Evolutionary conservation across 805 yeast species (phyloP).

Genomic region (Candida tibetensis): DNA sequence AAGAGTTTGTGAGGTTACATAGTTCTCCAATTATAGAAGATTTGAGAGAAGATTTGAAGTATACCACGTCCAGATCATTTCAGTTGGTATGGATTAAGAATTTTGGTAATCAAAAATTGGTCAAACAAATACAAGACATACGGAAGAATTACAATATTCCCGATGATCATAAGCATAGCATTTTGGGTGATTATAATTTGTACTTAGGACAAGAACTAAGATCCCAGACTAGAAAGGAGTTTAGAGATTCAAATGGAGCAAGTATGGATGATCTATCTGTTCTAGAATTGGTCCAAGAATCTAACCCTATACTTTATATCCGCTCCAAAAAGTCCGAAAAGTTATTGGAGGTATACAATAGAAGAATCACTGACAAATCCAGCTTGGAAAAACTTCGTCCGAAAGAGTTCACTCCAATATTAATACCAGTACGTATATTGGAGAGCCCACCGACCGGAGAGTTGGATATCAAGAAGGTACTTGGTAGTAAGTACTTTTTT

Average conservation of each 20-base stretch:
- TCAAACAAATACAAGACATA: constrained; percentile 4
- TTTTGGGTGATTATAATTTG: constrained; percentile 9
- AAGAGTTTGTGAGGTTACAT: constrained; percentile 37
- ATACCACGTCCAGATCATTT: constrained; percentile 20
- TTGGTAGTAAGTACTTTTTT: constrained; percentile 35
- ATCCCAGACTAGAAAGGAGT: constrained; percentile 3
- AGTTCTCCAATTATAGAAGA: constrained; percentile 22
- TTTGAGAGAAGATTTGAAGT: constrained; percentile 25
- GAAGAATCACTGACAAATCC: background rate
- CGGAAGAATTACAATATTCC: constrained; percentile 11
- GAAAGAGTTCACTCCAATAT: constrained; percentile 13
- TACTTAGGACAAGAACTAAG: constrained; percentile 14
- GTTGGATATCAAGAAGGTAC: constrained; percentile 30
- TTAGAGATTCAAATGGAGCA: constrained; percentile 1
- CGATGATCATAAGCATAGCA: background rate
- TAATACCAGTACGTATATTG: constrained; percentile 29
- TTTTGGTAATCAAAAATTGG: constrained; percentile 9
- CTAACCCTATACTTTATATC: constrained; percentile 24
- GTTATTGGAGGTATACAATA: constrained; percentile 2
- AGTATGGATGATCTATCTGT: constrained; percentile 5
- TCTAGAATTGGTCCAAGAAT: constrained; percentile 14
- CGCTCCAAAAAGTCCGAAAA: constrained; percentile 4
- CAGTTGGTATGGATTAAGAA: constrained; percentile 35
- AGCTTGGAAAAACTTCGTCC: background rate
- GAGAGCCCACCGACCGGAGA: constrained; percentile 31